phyloP scores from a whole-genome alignment of 495 filamentous ascomycete species.

The Neurospora intermedia region DNA sequence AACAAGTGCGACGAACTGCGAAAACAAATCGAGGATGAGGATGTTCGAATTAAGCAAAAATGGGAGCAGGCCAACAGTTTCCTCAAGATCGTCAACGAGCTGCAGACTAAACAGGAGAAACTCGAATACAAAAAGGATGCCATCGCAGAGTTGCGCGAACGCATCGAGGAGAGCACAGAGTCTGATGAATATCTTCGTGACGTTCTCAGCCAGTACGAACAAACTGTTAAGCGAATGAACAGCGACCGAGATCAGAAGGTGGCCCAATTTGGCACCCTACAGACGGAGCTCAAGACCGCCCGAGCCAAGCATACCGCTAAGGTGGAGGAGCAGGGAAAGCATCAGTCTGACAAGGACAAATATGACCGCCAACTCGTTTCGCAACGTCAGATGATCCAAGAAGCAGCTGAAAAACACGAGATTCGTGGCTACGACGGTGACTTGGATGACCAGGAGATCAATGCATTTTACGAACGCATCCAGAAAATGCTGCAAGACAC shows the following conservation, averaged over 20 bases:
- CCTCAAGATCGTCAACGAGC: slow-evolving; percentile 46
- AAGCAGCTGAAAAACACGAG: slow-evolving; percentile 66
- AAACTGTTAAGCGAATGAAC: slow-evolving; percentile 52
- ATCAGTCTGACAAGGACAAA: slow-evolving; percentile 74
- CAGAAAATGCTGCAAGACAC: slow-evolving; percentile 67
- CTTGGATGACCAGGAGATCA: slow-evolving; percentile 60
- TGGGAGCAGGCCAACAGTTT: slow-evolving; percentile 34
- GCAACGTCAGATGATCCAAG: slow-evolving; percentile 62
- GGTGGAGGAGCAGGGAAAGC: slow-evolving; percentile 71
- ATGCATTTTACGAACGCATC: slow-evolving; percentile 67
- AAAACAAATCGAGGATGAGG: slow-evolving; percentile 32
- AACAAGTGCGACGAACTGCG: slow-evolving; percentile 46
- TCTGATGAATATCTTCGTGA: slow-evolving; percentile 67
- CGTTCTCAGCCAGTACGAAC: slow-evolving; percentile 72
- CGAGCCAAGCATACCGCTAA: slow-evolving; percentile 55
- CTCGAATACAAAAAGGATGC: slow-evolving; percentile 45
- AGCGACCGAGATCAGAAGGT: slow-evolving; percentile 52
- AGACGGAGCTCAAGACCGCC: slow-evolving; percentile 46
- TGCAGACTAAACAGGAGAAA: slow-evolving; percentile 50
- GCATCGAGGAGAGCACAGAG: slow-evolving; percentile 65
- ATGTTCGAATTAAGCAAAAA: slow-evolving; percentile 31
- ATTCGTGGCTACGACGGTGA: slow-evolving; percentile 77
- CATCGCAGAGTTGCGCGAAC: slow-evolving; percentile 54
- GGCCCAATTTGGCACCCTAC: slow-evolving; percentile 51
- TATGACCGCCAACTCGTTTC: slow-evolving; percentile 67